phyloP scores from a whole-genome alignment of 192 early-diverging fungal species.

The Haplosporangium gracile region DNA sequence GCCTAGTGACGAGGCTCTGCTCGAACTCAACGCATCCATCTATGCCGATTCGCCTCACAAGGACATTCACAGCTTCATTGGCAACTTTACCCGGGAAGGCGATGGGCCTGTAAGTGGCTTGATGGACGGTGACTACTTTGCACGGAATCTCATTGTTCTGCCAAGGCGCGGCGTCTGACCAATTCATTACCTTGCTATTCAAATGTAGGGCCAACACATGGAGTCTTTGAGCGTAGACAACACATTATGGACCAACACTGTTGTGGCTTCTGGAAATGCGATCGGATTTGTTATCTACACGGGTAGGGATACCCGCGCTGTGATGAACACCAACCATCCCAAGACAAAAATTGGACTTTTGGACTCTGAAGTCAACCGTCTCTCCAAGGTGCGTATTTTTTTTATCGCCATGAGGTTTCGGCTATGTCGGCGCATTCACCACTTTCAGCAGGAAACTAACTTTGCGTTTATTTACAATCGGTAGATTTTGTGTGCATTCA shows the following conservation, averaged over 20 bases:
- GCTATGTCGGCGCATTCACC: too few relatives aligned
- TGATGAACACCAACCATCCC: conserved; percentile 95
- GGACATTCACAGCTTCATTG: conserved; percentile 94
- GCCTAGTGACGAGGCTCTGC: conserved; percentile 68
- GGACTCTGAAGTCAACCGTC: conserved; percentile 90
- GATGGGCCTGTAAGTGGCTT: conserved; percentile 40
- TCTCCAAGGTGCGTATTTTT: conserved; percentile 77
- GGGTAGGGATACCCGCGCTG: conserved; percentile 92
- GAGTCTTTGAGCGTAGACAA: conserved; percentile 90
- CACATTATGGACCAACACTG: conserved; percentile 96
- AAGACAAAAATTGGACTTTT: conserved; percentile 92
- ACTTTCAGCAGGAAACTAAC: not conserved
- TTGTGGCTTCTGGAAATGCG: conserved; percentile 90
- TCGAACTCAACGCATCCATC: conserved; percentile 75
- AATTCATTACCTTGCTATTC: not conserved
- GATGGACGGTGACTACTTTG: not conserved
- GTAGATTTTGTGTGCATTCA: conserved; percentile 89
- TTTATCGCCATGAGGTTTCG: not conserved
- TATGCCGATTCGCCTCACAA: conserved; percentile 94
- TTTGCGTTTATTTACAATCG: not conserved
- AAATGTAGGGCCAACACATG: conserved; percentile 53
- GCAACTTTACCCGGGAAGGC: conserved; percentile 70
- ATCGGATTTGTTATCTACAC: conserved; percentile 93
- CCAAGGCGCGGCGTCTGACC: not conserved
- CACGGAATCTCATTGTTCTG: not conserved